Evolutionary conservation across 495 filamentous ascomycete genomes (phyloP), one percentile per base, ranked within the genome.

Genomic region (Aspergillus bridgeri): DNA sequence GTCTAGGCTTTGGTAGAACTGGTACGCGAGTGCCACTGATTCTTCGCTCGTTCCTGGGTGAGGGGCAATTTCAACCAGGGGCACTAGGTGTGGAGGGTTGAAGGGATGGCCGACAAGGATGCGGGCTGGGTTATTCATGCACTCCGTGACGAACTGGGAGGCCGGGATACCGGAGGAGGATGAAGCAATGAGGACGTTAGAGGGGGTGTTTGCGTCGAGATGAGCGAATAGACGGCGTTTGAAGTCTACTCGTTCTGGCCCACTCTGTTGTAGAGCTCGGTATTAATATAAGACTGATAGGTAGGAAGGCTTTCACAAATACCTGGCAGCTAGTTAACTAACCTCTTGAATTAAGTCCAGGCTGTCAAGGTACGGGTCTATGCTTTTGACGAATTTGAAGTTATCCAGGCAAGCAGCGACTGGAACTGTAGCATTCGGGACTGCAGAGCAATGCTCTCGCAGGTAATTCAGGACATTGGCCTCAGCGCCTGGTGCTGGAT

Each of bases 21-120:
- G 57, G 22, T 72, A 52, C 3, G 78, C 65, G 21, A 43, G 11
- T 1, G 47, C n/a, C 20, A 51, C 25, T n/a, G 43, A 33, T 48
- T 33, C 46, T 2, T 60, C 27, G 20, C 46, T 42, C 1, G 65
- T 65, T 25, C 29, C 49, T 0, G 48, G 59, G 42, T 67, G 65
- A 4, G 80, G 80, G 6, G 83, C 82, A 44, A 83, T 61, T 60
- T 84, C 81, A 23, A 83, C 70, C 6, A 83, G 56, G 0, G 81
- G 80, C 62, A 84, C 78, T 42, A 84, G 70, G 56, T 84, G 81
- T 3, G 81, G 83, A 7, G 81, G 83, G 42, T 84, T 84, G 62
- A 79, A 85, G 0, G 81, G 81, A 65, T 84, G 83, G 15, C 79
- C 79, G 20, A 82, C 74, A 0, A 82, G 46, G 1, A 84, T 65